Base-by-base conservation (phyloP, 805 yeast species). In the Wickerhamomyces bisporus region DNA sequence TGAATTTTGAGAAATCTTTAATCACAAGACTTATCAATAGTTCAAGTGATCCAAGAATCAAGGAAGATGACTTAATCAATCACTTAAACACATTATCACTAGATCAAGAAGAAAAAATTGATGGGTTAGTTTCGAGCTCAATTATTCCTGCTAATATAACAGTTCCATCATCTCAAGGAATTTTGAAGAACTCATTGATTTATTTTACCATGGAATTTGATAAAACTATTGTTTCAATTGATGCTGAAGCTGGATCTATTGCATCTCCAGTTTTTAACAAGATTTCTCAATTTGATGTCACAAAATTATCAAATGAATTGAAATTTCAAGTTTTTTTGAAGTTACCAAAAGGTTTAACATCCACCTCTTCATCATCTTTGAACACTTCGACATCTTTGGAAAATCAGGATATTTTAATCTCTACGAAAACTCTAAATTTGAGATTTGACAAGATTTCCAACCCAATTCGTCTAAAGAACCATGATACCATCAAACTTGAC, bases 171-270 rank as follows among this genome's bases (percentile, higher is more conserved):
- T 55, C 79, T 48, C 24, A 20, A 20, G 32, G 32, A 6, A 68
- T 69, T 36, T 64, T 72, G 26, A 71, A 76, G 44, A 78, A 77
- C 48, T 76, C 93, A 14, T 71, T 95, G 42, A 72, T 93, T 27
- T 86, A 86, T 60, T 73, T 89, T 53, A 87, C 95, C 2, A 71
- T 93, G 32, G 99, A 93, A 62, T 91, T 88, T 57, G 99, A 93
- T 63, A 93, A 93, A 62, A 87, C 91, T 35, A 93, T 89, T 48
- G 82, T 93, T 46, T 74, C 88, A 13, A 79, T 91, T 35, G 95
- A 88, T 49, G 93, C 98, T 3, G 77, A 80, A 21, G 77, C 84
- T 37, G 96, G 96, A 28, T 77, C 95, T 0, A 77, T 87, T 43
- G 74, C 75, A 30, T 68, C 72, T 40, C 91, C 96, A 1, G 75